Conservation (phyloP, 371 early-diverging fungal species). For the Mucor ambiguus region DNA sequence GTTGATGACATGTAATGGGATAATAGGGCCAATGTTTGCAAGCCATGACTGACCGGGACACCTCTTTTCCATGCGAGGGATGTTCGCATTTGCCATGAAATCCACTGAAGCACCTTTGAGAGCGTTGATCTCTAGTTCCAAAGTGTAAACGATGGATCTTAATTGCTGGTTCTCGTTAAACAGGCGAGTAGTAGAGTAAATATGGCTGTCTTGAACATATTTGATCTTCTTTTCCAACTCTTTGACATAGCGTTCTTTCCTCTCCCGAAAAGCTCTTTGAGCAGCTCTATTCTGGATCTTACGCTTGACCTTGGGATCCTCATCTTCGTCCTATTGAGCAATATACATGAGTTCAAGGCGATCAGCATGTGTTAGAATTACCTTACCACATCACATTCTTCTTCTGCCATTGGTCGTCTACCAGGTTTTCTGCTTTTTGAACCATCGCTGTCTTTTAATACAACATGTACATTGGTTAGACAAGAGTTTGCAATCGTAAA, state of each 20-base stretch:
- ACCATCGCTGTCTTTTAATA: constrained; percentile 21
- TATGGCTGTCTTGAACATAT: constrained; percentile 53
- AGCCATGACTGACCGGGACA: neutral
- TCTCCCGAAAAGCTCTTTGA: constrained; percentile 69
- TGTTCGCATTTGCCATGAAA: neutral
- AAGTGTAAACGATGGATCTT: constrained; percentile 31
- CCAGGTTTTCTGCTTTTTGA: constrained; percentile 21
- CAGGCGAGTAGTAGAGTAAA: constrained; percentile 28
- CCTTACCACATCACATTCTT: constrained; percentile 4
- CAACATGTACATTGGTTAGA: neutral
- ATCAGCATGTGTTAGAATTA: neutral
- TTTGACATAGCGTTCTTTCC: constrained; percentile 62
- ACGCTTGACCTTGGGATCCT: constrained; percentile 45
- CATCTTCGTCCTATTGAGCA: constrained; percentile 4
- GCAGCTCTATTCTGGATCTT: constrained; percentile 72
- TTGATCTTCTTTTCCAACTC: constrained; percentile 65
- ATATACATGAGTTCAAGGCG: neutral
- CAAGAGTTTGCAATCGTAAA: neutral
- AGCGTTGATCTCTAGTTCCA: constrained; percentile 37
- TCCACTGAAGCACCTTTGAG: constrained; percentile 43
- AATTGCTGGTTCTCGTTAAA: constrained; percentile 45
- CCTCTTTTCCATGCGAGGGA: neutral
- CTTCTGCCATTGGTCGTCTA: constrained; percentile 26
- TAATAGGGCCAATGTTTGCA: neutral
- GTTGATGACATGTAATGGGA: constrained; percentile 1